Evolutionary conservation across 2,329 filamentous ascomycete species (phyloP).

Genomic region (Talaromyces sp.): DNA sequence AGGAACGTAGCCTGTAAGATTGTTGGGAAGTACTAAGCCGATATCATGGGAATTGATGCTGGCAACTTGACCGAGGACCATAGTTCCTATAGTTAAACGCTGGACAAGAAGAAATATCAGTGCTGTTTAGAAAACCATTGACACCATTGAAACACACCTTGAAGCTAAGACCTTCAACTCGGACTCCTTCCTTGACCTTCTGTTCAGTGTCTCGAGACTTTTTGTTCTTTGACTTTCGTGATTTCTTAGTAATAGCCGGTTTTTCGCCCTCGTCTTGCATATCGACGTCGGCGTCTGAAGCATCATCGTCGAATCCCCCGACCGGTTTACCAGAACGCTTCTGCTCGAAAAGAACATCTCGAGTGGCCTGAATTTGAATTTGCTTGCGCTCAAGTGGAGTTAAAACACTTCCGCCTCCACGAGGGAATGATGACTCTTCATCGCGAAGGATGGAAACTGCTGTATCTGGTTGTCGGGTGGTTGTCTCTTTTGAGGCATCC

Average conservation of each 20-base stretch:
- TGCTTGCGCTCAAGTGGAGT: slow-evolving; percentile 95
- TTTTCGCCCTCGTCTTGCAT: slow-evolving; percentile 46
- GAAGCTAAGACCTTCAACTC: slow-evolving; percentile 82
- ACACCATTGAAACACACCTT: slow-evolving; percentile 57
- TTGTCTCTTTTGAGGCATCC: slow-evolving; percentile 21
- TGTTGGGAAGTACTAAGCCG: slow-evolving; percentile 83
- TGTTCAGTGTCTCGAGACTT: slow-evolving; percentile 52
- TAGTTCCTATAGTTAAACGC: slow-evolving; percentile 78
- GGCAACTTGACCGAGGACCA: slow-evolving; percentile 82
- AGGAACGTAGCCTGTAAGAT: slow-evolving; percentile 82
- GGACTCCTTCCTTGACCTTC: slow-evolving; percentile 55
- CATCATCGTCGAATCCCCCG: slow-evolving; percentile 52
- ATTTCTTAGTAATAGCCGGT: slow-evolving; percentile 35
- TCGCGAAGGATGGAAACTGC: slow-evolving; percentile 54
- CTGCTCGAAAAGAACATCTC: slow-evolving; percentile 87
- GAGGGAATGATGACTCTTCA: slow-evolving; percentile 86
- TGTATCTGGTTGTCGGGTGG: slow-evolving; percentile 29
- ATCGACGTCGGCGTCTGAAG: slow-evolving; percentile 53
- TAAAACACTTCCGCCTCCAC: slow-evolving; percentile 84
- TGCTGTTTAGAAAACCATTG: not conserved
- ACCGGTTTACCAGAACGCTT: slow-evolving; percentile 55
- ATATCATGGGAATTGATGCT: slow-evolving; percentile 77
- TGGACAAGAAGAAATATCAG: slow-evolving; percentile 42
- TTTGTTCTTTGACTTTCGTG: slow-evolving; percentile 42
- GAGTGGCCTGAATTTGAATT: slow-evolving; percentile 88